These are phyloP conservation scores for Penicillium sp. DNA, from an alignment of 2,329 filamentous ascomycete genomes.

Conservation along the genomic window DNA sequence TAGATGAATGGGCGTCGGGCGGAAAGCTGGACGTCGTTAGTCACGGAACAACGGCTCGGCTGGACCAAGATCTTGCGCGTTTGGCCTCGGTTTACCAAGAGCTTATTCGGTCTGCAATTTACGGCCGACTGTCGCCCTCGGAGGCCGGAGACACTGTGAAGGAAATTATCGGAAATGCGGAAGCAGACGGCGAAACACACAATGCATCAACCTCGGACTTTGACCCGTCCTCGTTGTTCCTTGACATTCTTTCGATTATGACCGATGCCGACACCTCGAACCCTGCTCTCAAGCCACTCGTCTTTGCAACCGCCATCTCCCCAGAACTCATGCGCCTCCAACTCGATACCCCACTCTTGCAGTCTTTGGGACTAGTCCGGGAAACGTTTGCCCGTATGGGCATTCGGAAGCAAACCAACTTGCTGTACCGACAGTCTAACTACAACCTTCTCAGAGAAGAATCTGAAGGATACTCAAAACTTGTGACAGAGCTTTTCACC, in stretches of 20 bases:
- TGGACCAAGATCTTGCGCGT: conserved; percentile 67
- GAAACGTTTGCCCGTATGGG: conserved; percentile 81
- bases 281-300: conserved; percentile 64
- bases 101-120: conserved; percentile 73
- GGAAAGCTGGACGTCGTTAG: conserved; percentile 69
- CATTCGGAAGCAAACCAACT: conserved; percentile 87
- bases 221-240: conserved; percentile 70
- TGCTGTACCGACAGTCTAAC: conserved; percentile 92
- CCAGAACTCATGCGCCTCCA: conserved; percentile 73
- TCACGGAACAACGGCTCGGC: conserved; percentile 63
- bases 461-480: conserved; percentile 93
- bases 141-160: conserved; percentile 74
- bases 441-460: conserved; percentile 96
- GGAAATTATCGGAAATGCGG: conserved; percentile 66
- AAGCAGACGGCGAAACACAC: conserved; percentile 48
- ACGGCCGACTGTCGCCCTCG: conserved; percentile 64
- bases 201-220: conserved; percentile 42
- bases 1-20: conserved; percentile 66
- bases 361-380: conserved; percentile 76
- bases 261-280: conserved; percentile 68
- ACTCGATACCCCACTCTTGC: conserved; percentile 76
- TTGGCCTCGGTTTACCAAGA: conserved; percentile 81
- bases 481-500: conserved; percentile 93
- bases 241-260: conserved; percentile 80
- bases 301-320: conserved; percentile 72